Percentiles rank a stretch among this genome's conserved stretches.
phyloP scores from a whole-genome alignment of 2,329 filamentous ascomycete genomes.

The Cordyceps militaris region DNA sequence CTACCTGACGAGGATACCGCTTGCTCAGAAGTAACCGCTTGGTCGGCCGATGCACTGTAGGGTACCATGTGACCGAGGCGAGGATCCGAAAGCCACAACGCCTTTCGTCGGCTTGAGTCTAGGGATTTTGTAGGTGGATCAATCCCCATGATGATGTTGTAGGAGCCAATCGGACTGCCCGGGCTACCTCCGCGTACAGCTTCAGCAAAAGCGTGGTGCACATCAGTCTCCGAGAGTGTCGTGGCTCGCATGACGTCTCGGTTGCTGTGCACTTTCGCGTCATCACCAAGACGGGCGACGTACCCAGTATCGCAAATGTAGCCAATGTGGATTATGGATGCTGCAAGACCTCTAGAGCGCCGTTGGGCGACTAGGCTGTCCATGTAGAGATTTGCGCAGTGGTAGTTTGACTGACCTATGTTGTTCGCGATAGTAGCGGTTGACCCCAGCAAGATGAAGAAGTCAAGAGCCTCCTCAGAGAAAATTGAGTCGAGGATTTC shows the following conservation, averaged over 20 bases:
- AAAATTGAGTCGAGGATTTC: constrained; percentile 26
- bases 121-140: constrained; percentile 12
- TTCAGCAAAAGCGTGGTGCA: constrained; percentile 21
- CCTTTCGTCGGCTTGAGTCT: not conserved
- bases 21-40: not conserved
- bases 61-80: not conserved
- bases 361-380: constrained; percentile 28
- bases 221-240: constrained; percentile 23
- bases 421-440: constrained; percentile 22
- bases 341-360: constrained; percentile 29
- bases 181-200: not conserved
- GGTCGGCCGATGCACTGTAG: not conserved
- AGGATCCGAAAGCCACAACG: not conserved
- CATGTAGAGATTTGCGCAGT: constrained; percentile 37
- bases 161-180: not conserved
- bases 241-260: constrained; percentile 4
- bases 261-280: not conserved
- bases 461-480: constrained; percentile 23
- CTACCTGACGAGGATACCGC: not conserved
- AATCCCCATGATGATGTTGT: constrained; percentile 16
- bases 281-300: constrained; percentile 18
- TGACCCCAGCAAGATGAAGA: constrained; percentile 30
- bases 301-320: constrained; percentile 34
- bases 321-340: constrained; percentile 31
- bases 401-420: constrained; percentile 36